Percentiles rank a stretch among this genome's conserved stretches.
Conservation (phyloP, 2,329 filamentous ascomycete genomes). For the Xylariales sp. region DNA sequence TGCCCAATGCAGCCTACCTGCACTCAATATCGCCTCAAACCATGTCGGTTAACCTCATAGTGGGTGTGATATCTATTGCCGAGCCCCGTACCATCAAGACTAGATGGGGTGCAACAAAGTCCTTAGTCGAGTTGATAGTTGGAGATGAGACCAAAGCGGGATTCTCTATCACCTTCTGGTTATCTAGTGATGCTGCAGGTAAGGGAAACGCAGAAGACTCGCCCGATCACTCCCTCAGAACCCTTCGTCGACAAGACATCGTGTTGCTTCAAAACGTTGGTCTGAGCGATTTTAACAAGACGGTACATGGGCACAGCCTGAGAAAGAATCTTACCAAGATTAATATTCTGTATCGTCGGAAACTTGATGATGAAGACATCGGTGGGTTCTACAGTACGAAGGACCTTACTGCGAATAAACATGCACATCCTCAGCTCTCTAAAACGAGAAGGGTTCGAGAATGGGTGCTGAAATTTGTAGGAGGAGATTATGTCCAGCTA, state of each 20-base stretch:
- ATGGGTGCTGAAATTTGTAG: constrained; percentile 72
- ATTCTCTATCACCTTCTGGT: constrained; percentile 83
- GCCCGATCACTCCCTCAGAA: constrained; percentile 18
- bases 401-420: constrained; percentile 36
- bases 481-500: constrained; percentile 24
- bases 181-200: constrained; percentile 35
- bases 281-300: constrained; percentile 67
- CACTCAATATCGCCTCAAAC: constrained; percentile 70
- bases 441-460: constrained; percentile 66
- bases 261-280: constrained; percentile 77
- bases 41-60: constrained; percentile 77
- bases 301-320: constrained; percentile 81
- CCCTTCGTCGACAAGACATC: constrained; percentile 66
- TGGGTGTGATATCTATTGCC: constrained; percentile 68
- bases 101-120: constrained; percentile 54
- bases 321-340: constrained; percentile 66
- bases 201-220: constrained; percentile 28
- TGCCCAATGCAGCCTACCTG: constrained; percentile 66
- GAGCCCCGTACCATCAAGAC: constrained; percentile 65
- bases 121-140: constrained; percentile 72
- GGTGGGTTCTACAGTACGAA: constrained; percentile 53
- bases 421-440: constrained; percentile 45
- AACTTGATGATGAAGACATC: constrained; percentile 44
- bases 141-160: constrained; percentile 80
- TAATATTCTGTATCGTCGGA: constrained; percentile 58